phyloP scores from a whole-genome alignment of 2,329 filamentous ascomycete species.

The Ambrosiella cleistominuta region DNA sequence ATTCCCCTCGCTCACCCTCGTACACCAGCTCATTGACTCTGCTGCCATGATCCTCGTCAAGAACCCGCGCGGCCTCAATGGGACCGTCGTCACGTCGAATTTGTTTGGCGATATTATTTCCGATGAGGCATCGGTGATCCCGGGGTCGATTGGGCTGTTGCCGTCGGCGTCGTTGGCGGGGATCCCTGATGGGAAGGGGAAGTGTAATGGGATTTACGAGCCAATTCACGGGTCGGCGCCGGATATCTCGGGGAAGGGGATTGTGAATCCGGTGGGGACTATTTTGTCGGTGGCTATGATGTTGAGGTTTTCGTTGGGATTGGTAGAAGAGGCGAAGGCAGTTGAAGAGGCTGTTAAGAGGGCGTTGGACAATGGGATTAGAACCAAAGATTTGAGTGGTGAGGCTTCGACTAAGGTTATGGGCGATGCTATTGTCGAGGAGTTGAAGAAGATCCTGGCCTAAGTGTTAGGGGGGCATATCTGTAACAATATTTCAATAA shows the following conservation, averaged over 20 bases:
- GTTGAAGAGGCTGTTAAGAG: slow-evolving; percentile 68
- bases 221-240: slow-evolving; percentile 91
- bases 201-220: slow-evolving; percentile 91
- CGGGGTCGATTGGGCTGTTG: slow-evolving; percentile 72
- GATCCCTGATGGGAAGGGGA: slow-evolving; percentile 67
- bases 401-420: slow-evolving; percentile 51
- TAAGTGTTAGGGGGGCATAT: neutral
- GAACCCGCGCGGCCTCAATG: slow-evolving; percentile 75
- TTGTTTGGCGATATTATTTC: slow-evolving; percentile 91
- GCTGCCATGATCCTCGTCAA: slow-evolving; percentile 98
- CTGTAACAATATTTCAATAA: neutral
- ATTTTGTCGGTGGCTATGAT: slow-evolving; percentile 92
- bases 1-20: slow-evolving; percentile 70
- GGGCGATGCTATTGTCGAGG: slow-evolving; percentile 58
- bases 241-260: slow-evolving; percentile 79
- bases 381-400: slow-evolving; percentile 76
- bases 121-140: slow-evolving; percentile 89
- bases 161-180: slow-evolving; percentile 77
- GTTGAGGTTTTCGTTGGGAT: slow-evolving; percentile 77
- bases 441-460: slow-evolving; percentile 53
- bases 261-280: slow-evolving; percentile 71
- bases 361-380: slow-evolving; percentile 60
- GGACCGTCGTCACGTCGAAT: slow-evolving; percentile 83
- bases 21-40: slow-evolving; percentile 84
- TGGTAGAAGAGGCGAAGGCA: slow-evolving; percentile 57